Conservation (phyloP, 192 early-diverging fungal species). For the Dissophora ornata region DNA sequence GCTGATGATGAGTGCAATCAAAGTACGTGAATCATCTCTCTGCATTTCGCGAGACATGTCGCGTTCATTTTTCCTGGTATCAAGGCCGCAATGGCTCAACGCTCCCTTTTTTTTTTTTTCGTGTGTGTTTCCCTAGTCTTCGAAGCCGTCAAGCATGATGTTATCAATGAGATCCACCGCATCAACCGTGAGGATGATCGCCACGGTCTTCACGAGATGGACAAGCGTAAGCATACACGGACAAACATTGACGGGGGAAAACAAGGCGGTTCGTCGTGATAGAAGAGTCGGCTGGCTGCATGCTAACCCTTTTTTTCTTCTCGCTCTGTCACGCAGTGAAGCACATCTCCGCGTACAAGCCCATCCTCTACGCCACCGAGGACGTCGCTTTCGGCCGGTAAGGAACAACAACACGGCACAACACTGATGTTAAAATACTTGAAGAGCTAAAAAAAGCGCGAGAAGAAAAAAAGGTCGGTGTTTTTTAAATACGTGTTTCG, state of each 20-base stretch:
- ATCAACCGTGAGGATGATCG: constrained; percentile 41
- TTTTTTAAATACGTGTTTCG: too few relatives aligned
- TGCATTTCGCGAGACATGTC: too few relatives aligned
- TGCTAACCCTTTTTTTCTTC: too few relatives aligned
- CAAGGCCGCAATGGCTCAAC: not conserved
- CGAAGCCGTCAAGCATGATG: constrained; percentile 50
- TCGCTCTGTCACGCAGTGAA: too few relatives aligned
- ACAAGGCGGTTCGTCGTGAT: too few relatives aligned
- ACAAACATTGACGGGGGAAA: not conserved
- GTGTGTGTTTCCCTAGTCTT: constrained; percentile 43
- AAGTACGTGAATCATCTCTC: not conserved
- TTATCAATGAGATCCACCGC: constrained; percentile 53
- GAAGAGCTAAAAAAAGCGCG: too few relatives aligned
- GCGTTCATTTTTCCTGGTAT: too few relatives aligned
- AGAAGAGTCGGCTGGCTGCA: too few relatives aligned
- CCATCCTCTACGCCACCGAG: constrained; percentile 62
- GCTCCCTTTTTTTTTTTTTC: too few relatives aligned
- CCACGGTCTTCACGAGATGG: constrained; percentile 62
- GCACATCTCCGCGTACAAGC: constrained; percentile 58
- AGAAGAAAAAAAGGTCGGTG: too few relatives aligned
- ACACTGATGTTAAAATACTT: too few relatives aligned
- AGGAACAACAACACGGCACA: not conserved
- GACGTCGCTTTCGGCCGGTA: constrained; percentile 64
- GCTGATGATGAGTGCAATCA: constrained; percentile 51
- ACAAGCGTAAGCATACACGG: constrained; percentile 54